A percentile compares a stretch with the other conserved stretches of the same genome.
Conservation (phyloP, 2,329 filamentous ascomycete species). For the Corynespora cassiicola region DNA sequence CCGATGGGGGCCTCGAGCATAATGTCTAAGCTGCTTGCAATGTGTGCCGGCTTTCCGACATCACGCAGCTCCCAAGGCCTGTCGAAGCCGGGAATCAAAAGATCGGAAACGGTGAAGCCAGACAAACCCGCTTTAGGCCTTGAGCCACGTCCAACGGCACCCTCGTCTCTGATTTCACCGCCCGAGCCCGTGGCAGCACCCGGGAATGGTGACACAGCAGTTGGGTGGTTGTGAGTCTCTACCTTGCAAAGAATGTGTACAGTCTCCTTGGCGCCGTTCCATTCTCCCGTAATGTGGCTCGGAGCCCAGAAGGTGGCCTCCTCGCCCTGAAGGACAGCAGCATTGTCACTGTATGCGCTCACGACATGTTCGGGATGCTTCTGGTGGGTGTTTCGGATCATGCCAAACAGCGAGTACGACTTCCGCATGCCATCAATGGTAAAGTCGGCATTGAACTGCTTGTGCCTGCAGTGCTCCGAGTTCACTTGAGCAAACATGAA, state of each 20-base stretch:
- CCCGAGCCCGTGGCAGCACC: slow-evolving; percentile 95
- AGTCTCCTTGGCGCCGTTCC: slow-evolving; percentile 84
- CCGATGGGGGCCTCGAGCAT: slow-evolving; percentile 98
- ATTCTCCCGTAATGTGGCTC: slow-evolving; percentile 83
- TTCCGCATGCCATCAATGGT: slow-evolving; percentile 87
- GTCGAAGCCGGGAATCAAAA: slow-evolving; percentile 82
- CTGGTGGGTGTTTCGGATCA: slow-evolving; percentile 95
- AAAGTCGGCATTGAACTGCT: slow-evolving; percentile 97
- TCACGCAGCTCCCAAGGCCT: slow-evolving; percentile 87
- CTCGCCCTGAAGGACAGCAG: slow-evolving; percentile 83
- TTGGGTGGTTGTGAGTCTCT: slow-evolving; percentile 97
- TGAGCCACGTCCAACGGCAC: slow-evolving; percentile 90
- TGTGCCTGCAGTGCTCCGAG: slow-evolving; percentile 88
- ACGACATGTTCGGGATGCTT: slow-evolving; percentile 80
- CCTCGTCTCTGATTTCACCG: slow-evolving; percentile 95
- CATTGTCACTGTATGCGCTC: slow-evolving; percentile 97
- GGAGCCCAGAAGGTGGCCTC: slow-evolving; percentile 84
- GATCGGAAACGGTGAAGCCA: slow-evolving; percentile 94
- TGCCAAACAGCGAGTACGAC: slow-evolving; percentile 83
- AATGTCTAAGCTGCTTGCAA: slow-evolving; percentile 92
- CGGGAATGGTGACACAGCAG: slow-evolving; percentile 90
- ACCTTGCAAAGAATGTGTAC: slow-evolving; percentile 93
- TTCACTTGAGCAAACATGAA: slow-evolving; percentile 99
- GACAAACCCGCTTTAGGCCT: slow-evolving; percentile 89
- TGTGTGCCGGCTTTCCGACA: slow-evolving; percentile 87